These are phyloP conservation scores for Salmacisia buchloeana DNA, from an alignment of 1,284 basidiomycete species.

Conservation along the genomic window DNA sequence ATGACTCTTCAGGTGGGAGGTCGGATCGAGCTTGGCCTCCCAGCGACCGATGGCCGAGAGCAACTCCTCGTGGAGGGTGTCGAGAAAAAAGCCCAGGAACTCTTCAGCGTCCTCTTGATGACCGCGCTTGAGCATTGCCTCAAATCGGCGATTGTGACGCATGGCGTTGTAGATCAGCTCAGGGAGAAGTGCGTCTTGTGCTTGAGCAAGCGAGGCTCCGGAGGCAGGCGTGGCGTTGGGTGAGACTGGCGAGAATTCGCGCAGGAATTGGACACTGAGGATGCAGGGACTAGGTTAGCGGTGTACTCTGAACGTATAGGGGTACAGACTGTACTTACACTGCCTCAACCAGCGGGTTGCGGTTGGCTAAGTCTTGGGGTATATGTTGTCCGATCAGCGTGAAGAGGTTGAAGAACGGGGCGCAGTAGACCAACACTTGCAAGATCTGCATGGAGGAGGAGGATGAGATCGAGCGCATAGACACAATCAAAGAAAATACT, in stretches of 20 bases:
- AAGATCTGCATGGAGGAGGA: slow-evolving; percentile 57
- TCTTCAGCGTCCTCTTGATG: slow-evolving; percentile 98
- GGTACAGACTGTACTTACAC: slow-evolving; percentile 44
- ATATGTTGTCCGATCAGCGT: slow-evolving; percentile 62
- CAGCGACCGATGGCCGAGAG: slow-evolving; percentile 59
- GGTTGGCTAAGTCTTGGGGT: slow-evolving; percentile 55
- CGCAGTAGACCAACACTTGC: slow-evolving; percentile 82
- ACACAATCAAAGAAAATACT: slow-evolving; percentile 21
- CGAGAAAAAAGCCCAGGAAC: slow-evolving; percentile 94
- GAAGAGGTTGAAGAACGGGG: slow-evolving; percentile 77
- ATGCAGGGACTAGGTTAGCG: neutral
- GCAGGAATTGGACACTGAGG: slow-evolving; percentile 64
- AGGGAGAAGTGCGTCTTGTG: slow-evolving; percentile 67
- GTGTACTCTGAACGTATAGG: neutral
- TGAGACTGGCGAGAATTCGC: slow-evolving; percentile 61
- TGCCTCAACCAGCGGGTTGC: slow-evolving; percentile 76
- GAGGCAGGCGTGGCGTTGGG: neutral
- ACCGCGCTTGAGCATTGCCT: slow-evolving; percentile 78
- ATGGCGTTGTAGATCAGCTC: slow-evolving; percentile 90
- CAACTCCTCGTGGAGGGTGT: slow-evolving; percentile 90
- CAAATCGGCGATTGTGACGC: slow-evolving; percentile 88
- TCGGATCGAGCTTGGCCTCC: slow-evolving; percentile 35
- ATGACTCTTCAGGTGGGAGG: neutral
- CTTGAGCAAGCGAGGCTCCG: neutral
- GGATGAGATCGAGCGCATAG: neutral